Conservation (phyloP, 208 protist genomes). For the Sergeia podlipaevii region DNA sequence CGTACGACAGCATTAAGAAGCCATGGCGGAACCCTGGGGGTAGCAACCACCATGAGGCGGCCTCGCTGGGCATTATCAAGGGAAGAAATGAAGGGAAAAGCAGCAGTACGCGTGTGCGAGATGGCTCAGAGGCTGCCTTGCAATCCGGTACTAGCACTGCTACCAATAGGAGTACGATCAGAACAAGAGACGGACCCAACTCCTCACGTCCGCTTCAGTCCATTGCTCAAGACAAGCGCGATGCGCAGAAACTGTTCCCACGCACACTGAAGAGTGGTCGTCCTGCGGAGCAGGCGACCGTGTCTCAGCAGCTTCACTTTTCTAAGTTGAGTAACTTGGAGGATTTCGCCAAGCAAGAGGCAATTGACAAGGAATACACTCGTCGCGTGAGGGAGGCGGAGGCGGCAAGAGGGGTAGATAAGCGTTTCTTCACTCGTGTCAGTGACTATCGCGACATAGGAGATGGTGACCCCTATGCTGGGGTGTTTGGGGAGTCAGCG, state of each 20-base stretch:
- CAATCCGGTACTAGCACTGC: no score
- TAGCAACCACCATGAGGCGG: no score
- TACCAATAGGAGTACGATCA: no score
- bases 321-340: slow-evolving; percentile 24
- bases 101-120: no score
- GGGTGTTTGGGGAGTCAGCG: slow-evolving; percentile 59
- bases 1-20: no score
- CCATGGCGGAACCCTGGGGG: no score
- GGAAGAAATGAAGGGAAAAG: no score
- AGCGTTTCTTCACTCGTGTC: slow-evolving; percentile 56
- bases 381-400: slow-evolving; percentile 38
- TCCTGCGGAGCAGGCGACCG: slow-evolving; percentile 55
- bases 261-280: slow-evolving; percentile 77
- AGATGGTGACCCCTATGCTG: slow-evolving; percentile 67
- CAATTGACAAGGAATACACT: slow-evolving; percentile 37
- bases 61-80: no score
- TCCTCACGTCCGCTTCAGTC: slow-evolving; percentile 42
- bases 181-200: slow-evolving; percentile 8
- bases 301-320: slow-evolving; percentile 56
- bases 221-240: slow-evolving; percentile 28
- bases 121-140: no score
- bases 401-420: slow-evolving; percentile 23
- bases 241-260: slow-evolving; percentile 58
- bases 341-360: slow-evolving; percentile 35
- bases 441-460: slow-evolving; percentile 75